Evolutionary conservation across 371 early-diverging fungal genomes (phyloP).

Genomic region (Zychaea mexicana): DNA sequence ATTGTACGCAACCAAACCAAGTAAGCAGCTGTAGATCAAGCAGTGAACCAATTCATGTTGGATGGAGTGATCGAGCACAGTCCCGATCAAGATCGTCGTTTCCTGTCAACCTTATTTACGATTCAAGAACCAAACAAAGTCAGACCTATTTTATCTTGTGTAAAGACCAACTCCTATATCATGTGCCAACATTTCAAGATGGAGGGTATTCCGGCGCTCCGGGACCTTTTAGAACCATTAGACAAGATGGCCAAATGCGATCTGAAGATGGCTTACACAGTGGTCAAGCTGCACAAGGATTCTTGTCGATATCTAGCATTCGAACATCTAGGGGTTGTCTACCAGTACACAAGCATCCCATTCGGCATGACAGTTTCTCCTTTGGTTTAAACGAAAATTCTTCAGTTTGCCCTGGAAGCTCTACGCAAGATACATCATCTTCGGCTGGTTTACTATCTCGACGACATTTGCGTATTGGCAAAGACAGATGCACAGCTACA

Average conservation of each 20-base stretch:
- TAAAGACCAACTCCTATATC: background rate
- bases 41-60: background rate
- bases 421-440: too few relatives aligned
- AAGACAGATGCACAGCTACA: background rate
- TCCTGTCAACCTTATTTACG: constrained; percentile 1
- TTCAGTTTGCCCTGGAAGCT: background rate
- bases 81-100: background rate
- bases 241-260: constrained; percentile 12
- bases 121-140: constrained; percentile 7
- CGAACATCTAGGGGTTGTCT: too few relatives aligned
- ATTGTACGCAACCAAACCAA: background rate
- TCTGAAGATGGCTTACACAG: constrained; percentile 8
- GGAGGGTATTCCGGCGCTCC: constrained; percentile 12
- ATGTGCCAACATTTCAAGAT: too few relatives aligned
- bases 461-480: constrained; percentile 16
- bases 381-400: background rate
- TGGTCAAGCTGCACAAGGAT: too few relatives aligned
- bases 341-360: too few relatives aligned
- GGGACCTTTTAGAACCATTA: too few relatives aligned
- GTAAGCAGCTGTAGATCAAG: too few relatives aligned
- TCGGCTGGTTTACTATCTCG: constrained; percentile 10
- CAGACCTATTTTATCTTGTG: constrained; percentile 12
- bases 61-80: background rate
- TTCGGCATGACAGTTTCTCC: too few relatives aligned
- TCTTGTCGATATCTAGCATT: too few relatives aligned